Conservation (phyloP, 352 stramenopile species). For the Phytophthora idaei region DNA sequence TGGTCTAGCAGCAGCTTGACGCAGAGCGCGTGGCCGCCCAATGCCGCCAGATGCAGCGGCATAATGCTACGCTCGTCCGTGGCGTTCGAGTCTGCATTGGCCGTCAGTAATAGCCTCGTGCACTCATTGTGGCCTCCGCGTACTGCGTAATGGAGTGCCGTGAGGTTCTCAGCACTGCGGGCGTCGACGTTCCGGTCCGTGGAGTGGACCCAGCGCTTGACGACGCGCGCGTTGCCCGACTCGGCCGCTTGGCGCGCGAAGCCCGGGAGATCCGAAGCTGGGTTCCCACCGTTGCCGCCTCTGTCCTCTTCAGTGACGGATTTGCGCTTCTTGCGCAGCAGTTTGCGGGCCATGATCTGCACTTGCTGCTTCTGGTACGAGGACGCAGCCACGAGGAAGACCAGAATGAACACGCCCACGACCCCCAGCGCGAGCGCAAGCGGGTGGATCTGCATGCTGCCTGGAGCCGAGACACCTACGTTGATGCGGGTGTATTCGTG, state of each 20-base stretch:
- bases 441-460: constrained; percentile 56
- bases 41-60: constrained; percentile 71
- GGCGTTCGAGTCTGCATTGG: constrained; percentile 70
- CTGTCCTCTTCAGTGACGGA: constrained; percentile 48
- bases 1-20: constrained; percentile 84
- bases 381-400: constrained; percentile 71
- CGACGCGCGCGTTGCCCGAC: constrained; percentile 72
- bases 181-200: constrained; percentile 68
- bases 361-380: constrained; percentile 83
- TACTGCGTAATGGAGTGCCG: constrained; percentile 77
- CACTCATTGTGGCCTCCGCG: constrained; percentile 84
- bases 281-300: constrained; percentile 13
- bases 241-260: constrained; percentile 76
- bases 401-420: constrained; percentile 58
- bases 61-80: constrained; percentile 77
- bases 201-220: constrained; percentile 85
- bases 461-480: constrained; percentile 15
- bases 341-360: constrained; percentile 80
- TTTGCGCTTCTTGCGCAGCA: constrained; percentile 71
- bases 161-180: constrained; percentile 77
- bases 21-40: constrained; percentile 76
- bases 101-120: constrained; percentile 62
- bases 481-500: constrained; percentile 38
- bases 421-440: constrained; percentile 70
- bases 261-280: constrained; percentile 52